Evolutionary conservation across 1,284 basidiomycete genomes (phyloP), one percentile per base, ranked within the genome.

Genomic region (Ceratobasidium sp.): DNA sequence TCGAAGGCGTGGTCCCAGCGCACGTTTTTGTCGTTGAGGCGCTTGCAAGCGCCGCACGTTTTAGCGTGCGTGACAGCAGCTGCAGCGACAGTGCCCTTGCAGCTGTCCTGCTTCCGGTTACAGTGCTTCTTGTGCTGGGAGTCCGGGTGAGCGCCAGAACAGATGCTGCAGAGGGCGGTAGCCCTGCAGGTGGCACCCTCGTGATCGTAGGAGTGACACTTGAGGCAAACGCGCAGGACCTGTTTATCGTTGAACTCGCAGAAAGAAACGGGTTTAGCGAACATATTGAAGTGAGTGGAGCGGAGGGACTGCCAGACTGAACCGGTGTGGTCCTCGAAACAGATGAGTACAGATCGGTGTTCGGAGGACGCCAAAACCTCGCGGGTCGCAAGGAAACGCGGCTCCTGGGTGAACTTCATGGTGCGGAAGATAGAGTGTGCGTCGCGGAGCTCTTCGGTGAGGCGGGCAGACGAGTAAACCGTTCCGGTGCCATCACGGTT

Each of bases 261-360:
- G 3, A 35, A 3, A 1, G 1, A 7, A n/a, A 52, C n/a, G 6
- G 1, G 2, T 2, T 11, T 21, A 13, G 18, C 32, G 23, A 54
- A 67, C 21, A 52, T 28, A 32, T 18, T 23, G 1, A 21, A n/a
- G 2, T 44, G 7, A 18, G 16, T 2, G 3, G 28, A 28, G 1
- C 43, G 49, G 49, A 67, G 1, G 26, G 2, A 5, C 16, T 18
- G 16, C 2, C 43, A 32, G 1, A 38, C 23, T 2, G 50, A 9
- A n/a, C 64, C 50, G 11, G 52, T 35, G 21, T 4, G 30, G 26
- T 67, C 63, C 13, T 66, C n/a, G 35, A 66, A 66, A 6, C 47
- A 26, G 35, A 66, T 23, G 9, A 35, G 9, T 8, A 49, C 30
- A 16, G 46, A 63, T 5, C 26, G 30, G 13, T n/a, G 6, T 23